phyloP scores from a whole-genome alignment of 768 basidiomycete species.

The Termitomyces sp. region DNA sequence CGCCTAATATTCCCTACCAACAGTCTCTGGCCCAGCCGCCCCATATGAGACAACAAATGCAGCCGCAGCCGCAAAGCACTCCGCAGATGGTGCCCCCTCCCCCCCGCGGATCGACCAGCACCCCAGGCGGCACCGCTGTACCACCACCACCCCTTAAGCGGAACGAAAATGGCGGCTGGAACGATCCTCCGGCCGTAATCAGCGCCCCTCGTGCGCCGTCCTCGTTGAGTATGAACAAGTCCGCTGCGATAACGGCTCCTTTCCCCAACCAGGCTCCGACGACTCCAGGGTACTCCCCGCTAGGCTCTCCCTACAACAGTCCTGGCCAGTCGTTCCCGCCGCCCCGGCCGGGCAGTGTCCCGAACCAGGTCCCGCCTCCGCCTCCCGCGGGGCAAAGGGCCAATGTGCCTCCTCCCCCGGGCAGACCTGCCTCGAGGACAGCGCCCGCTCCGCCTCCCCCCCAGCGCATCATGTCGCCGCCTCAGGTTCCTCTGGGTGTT shows the following conservation, averaged over 20 bases:
- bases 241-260: slow-evolving; percentile 75
- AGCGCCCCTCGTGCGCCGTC: slow-evolving; percentile 47
- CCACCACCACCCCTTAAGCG: slow-evolving; percentile 52
- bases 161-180: slow-evolving; percentile 81
- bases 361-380: slow-evolving; percentile 39
- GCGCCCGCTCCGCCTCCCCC: slow-evolving; percentile 28
- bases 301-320: slow-evolving; percentile 38
- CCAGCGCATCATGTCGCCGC: slow-evolving; percentile 36
- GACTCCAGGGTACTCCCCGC: slow-evolving; percentile 38
- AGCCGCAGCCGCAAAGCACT: slow-evolving; percentile 28
- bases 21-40: slow-evolving; percentile 34
- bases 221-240: slow-evolving; percentile 44
- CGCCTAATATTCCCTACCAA: slow-evolving; percentile 13
- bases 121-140: slow-evolving; percentile 16
- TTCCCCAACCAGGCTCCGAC: slow-evolving; percentile 66
- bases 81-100: slow-evolving; percentile 35
- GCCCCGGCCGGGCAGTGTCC: slow-evolving; percentile 59
- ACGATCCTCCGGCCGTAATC: slow-evolving; percentile 68
- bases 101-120: slow-evolving; percentile 29
- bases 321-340: slow-evolving; percentile 50
- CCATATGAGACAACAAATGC: slow-evolving; percentile 25
- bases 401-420: slow-evolving; percentile 27
- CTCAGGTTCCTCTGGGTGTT: slow-evolving; percentile 32
- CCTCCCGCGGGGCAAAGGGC: slow-evolving; percentile 30
- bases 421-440: slow-evolving; percentile 22